Evolutionary conservation across 495 filamentous ascomycete genomes (phyloP).

Genomic region (Aspergillus olivimuriae): DNA sequence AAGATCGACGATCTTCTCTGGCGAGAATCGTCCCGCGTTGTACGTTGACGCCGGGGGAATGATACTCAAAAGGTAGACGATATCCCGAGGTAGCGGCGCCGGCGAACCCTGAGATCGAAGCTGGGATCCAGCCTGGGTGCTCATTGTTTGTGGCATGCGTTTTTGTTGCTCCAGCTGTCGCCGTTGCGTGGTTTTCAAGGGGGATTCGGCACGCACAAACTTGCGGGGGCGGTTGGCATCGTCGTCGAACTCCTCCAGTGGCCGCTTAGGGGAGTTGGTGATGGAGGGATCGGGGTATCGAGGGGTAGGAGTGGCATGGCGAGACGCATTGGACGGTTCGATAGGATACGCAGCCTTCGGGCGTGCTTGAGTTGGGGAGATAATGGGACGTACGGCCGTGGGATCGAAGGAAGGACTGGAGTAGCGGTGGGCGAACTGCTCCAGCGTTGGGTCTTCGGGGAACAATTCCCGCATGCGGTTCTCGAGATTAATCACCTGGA

Average conservation of each 20-base stretch:
- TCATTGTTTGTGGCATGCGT: conserved; percentile 37
- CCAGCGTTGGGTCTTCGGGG: conserved; percentile 74
- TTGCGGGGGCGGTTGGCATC: conserved; percentile 71
- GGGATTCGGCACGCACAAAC: conserved; percentile 72
- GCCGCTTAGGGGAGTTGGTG: conserved; percentile 72
- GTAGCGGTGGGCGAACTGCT: conserved; percentile 71
- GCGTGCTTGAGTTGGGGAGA: conserved; percentile 71
- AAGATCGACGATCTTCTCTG: conserved; percentile 66
- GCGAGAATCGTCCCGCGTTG: conserved; percentile 56
- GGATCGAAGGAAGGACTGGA: conserved; percentile 64
- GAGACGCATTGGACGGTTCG: conserved; percentile 29
- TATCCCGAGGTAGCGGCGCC: conserved; percentile 63
- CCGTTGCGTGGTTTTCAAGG: conserved; percentile 77
- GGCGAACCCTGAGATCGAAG: conserved; percentile 39
- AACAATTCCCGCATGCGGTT: conserved; percentile 88
- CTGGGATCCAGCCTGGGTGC: conserved; percentile 25
- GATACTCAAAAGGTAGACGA: conserved; percentile 75
- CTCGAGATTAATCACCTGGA: conserved; percentile 83
- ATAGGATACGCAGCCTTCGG: conserved; percentile 43
- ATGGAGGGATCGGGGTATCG: conserved; percentile 41
- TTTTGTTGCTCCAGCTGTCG: conserved; percentile 76
- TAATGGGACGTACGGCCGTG: conserved; percentile 68
- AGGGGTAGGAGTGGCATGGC: conserved; percentile 50
- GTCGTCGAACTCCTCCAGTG: conserved; percentile 67
- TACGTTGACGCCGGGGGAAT: conserved; percentile 74